Base-by-base conservation (phyloP, 352 stramenopile genomes). In the Phytophthora europaea region DNA sequence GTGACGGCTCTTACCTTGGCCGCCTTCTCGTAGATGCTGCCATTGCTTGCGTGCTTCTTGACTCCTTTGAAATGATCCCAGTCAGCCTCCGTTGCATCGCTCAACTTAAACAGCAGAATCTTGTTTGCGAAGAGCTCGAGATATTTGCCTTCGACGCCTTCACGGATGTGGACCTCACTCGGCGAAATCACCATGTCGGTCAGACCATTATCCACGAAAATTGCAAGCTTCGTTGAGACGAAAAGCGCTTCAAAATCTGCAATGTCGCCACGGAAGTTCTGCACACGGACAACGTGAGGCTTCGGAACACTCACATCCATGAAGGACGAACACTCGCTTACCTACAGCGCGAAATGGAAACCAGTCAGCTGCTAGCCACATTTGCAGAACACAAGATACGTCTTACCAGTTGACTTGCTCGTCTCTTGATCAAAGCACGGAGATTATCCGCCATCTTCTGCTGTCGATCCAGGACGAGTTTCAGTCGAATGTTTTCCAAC, bases 381-480 rank as follows among this genome's bases (percentile, higher is more conserved):
- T 16, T 22, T 22, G 26, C 47, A 47, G 43, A 20, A 5, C 28
- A 31, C 28, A 31, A 31, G 6, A 31, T 31, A 64, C 40, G 23
- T 48, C 34, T 33, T 65, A 78, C 74, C 51, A 68, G 9, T 53
- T 73, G 40, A 26, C n/a, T 63, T 28, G 48, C 18, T 51, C 73
- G 73, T 45, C 72, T 75, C 59, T 73, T 54, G n/a, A 87, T 53
- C n/a, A 85, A 58, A 18, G 53, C 59, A 13, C 80, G 70, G 6
- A 90, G 69, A 12, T 64, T 80, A 23, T 74, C 73, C 28, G 75
- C 74, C 18, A 85, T 67, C 47, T 80, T 78, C 54, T 73, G 67
- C 57, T 90, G 82, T 13, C 75, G 69, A 45, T 87, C 76, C 5
- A 88, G 56, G 50, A 85, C 18, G 15, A 73, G 50, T 33, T 80